Evolutionary conservation across 2,329 filamentous ascomycete species (phyloP), one percentile per base, ranked within the genome.

Genomic region (Fusarium redolens): DNA sequence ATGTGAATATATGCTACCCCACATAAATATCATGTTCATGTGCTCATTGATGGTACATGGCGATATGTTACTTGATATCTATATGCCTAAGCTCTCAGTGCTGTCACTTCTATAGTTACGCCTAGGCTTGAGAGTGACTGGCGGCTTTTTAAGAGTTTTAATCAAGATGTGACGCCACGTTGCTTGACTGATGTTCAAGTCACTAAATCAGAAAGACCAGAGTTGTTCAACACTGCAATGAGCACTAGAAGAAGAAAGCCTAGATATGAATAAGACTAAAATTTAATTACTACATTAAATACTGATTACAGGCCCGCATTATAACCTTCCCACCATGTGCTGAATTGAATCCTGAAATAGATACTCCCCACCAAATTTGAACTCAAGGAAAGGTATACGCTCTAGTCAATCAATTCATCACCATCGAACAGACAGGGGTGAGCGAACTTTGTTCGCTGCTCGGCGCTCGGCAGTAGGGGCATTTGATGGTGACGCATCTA

Each of bases 401-500:
- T 30, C 18, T 35, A 18, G 9, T 50, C 48, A 35, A 40, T 22
- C 25, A 9, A 35, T 33, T 30, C 31, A 48, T 74, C 59, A 76
- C 65, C 75, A 63, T 31, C 58, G 68, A 18, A 69, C 30, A 41
- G 63, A 69, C 8, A 72, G 44, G 17, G 70, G 67, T 30, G 69
- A 74, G 3, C 72, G 69, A 28, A 41, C 65, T 51, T 71, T 65
- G 44, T 64, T 61, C 38, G 48, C 56, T 33, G 47, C 44, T n/a
- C 56, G 52, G 25, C 52, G n/a, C 17, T 68, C 52, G 35, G 54
- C 38, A 54, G 45, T 25, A 20, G 52, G 50, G 14, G 71, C 48
- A 22, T 54, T 66, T 28, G 76, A 66, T n/a, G 66, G 38, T 10
- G 65, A 61, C 13, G 63, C 55, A 45, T 62, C 65, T 35, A 81